Percentiles rank a stretch among this genome's conserved stretches.
Evolutionary conservation across 2,329 filamentous ascomycete genomes (phyloP).

Genomic region (Fusarium kyushuense): DNA sequence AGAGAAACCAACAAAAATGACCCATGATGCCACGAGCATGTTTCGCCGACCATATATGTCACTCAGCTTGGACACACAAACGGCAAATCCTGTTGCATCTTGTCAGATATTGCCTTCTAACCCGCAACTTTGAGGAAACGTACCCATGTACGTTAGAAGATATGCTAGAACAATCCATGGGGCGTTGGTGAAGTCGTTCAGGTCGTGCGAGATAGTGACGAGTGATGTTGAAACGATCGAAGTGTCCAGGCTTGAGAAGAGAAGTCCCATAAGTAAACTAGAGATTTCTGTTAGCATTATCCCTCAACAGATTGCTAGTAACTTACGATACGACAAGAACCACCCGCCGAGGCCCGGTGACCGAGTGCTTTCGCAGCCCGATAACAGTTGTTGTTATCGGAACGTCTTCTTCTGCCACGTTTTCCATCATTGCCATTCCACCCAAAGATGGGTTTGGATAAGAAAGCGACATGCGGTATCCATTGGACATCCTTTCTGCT

Average conservation of each 20-base stretch:
- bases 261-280: slow-evolving; percentile 64
- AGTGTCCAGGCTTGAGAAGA: slow-evolving; percentile 69
- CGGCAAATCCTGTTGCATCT: slow-evolving; percentile 61
- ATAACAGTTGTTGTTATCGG: slow-evolving; percentile 11
- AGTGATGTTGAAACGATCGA: slow-evolving; percentile 70
- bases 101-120: slow-evolving; percentile 22
- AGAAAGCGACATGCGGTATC: slow-evolving; percentile 49
- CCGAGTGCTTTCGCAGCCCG: slow-evolving; percentile 42
- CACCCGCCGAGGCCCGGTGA: slow-evolving; percentile 47
- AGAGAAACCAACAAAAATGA: slow-evolving; percentile 67
- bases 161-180: slow-evolving; percentile 69
- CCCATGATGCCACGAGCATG: slow-evolving; percentile 64
- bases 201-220: slow-evolving; percentile 66
- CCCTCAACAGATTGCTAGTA: neutral
- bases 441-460: slow-evolving; percentile 52
- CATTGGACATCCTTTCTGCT: slow-evolving; percentile 43
- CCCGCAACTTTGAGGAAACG: slow-evolving; percentile 16
- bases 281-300: slow-evolving; percentile 30
- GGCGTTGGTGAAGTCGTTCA: slow-evolving; percentile 63
- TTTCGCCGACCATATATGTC: slow-evolving; percentile 69
- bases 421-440: slow-evolving; percentile 46
- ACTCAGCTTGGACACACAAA: slow-evolving; percentile 69
- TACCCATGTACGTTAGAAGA: slow-evolving; percentile 68
- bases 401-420: slow-evolving; percentile 5
- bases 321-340: slow-evolving; percentile 55